Base-by-base conservation (phyloP, 2,329 filamentous ascomycete genomes). In the Aureobasidium leucospermi region DNA sequence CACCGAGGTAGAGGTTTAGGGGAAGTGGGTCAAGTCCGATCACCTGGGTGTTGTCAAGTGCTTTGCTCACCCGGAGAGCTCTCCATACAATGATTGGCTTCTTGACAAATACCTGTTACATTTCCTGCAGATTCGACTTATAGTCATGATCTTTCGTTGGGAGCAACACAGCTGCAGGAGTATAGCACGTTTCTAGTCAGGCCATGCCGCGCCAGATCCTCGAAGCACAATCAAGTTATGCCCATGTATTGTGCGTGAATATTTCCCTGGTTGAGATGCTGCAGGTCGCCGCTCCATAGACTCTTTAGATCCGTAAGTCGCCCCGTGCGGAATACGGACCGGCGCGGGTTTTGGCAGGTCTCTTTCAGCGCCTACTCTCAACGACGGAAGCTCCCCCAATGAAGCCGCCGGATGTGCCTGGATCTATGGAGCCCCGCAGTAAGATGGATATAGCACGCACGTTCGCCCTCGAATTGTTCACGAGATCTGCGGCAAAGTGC, bases 401-500 rank as follows among this genome's bases (percentile, higher is more conserved):
- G 19, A 31, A 46, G 39, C 41, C 19, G 32, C n/a, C 52, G 41
- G 41, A 46, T 29, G 42, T 57, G 52, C 52, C 52, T 57, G 52
- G 28, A 28, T 42, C 31, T 38, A 46, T 43, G 52, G 42, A 58
- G 19, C 43, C 42, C 55, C 55, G 34, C 55, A 48, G 42, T 48
- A 19, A 58, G 55, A 48, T 58, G 52, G 13, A 38, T 56, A 46
- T 56, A 56, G 52, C 52, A 56, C 52, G 55, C 55, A 58, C 55
- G 55, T 48, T 47, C 32, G 19, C 3, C 42, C 34, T 47, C 34
- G 43, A 47, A 11, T n/a, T 58, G 55, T 43, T 58, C 55, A 58
- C 55, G 55, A 58, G 55, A 58, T 58, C 43, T 48, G 55, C 55
- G 55, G 52, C 34, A 43, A 41, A 58, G n/a, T 48, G 34, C 42